Evolutionary conservation across 352 stramenopile species (phyloP).

Genomic region (Phytophthora vignae): DNA sequence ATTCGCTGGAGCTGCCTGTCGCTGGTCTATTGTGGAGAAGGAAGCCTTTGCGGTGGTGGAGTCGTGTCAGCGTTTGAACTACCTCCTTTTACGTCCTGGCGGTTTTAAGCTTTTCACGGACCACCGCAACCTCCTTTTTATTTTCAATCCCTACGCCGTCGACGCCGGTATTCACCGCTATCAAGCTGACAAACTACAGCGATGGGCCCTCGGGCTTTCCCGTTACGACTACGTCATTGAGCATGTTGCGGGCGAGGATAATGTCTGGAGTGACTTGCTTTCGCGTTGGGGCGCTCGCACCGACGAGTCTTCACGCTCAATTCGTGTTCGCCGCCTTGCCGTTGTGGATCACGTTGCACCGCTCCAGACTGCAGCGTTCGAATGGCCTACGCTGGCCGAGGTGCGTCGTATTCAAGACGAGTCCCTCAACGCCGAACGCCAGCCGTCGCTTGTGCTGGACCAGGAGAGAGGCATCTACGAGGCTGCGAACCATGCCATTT

Average conservation of each 20-base stretch:
- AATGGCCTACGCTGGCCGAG: not conserved
- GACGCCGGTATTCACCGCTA: constrained; percentile 1
- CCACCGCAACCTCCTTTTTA: not conserved
- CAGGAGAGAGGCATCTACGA: not conserved
- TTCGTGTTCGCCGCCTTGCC: not conserved
- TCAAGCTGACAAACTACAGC: not conserved
- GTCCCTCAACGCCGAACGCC: too few species aligned
- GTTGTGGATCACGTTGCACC: not conserved
- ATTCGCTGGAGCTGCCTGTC: not conserved
- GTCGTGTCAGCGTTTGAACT: not conserved
- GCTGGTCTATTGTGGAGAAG: not conserved
- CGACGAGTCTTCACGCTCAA: not conserved
- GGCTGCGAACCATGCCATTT: not conserved
- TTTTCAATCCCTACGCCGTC: constrained; percentile 2
- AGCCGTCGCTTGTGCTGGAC: too few species aligned
- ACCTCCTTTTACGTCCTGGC: not conserved
- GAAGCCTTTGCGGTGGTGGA: not conserved
- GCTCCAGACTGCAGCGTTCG: not conserved
- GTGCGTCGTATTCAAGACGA: too few species aligned
- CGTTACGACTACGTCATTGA: not conserved
- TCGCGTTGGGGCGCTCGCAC: not conserved
- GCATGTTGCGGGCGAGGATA: not conserved
- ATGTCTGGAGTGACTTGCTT: not conserved
- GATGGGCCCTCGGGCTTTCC: not conserved
- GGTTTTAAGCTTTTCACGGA: not conserved